Evolutionary conservation across 163 green algal genomes (phyloP), one percentile per base, ranked within the genome.

Genomic region (Scenedesmus sp.): DNA sequence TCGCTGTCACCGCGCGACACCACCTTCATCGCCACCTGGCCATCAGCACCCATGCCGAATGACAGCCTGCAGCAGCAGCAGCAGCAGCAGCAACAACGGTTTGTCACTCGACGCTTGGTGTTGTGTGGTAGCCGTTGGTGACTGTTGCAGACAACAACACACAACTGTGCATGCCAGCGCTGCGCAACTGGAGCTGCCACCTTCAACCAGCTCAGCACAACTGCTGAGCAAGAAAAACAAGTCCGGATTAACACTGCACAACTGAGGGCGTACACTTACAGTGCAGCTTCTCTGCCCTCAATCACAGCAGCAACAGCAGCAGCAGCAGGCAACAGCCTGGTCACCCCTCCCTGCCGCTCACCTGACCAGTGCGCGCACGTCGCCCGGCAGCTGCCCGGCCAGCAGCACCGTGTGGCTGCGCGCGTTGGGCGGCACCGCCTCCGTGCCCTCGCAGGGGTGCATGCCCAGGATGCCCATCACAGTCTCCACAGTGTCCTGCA

Each of bases 21-120:
- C 18, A 99, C 94, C 95, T 99, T 99, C 98, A 99, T 99, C 46
- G 98, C 98, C 52, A 99, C 99, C 56, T 98, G 95, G 74, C 96
- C 96, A 62, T 70, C 56, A 3, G 94, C 92, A 88, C 99, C 98
- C 64, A 99, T 98, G 84, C 98, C 98, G 94, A 99, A 99, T n/a
- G 92, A 97, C 86, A 99, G 93, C 18, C 98, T 91, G 87, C 18
- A 74, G 9, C 86, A 79, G 67, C 73, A 82, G 34, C 82, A 86
- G 82, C 82, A 70, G 82, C 82, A 86, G 55, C 82, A 70, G 79
- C 79, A 67, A 4, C 7, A 26, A 34, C 34, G 59, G 77, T 4
- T 46, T 46, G 34, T 46, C 34, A 46, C 34, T 46, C 34, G 34
- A 46, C 34, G 34, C 34, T 46, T 46, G 34, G 34, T 46, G 34